Conservation (phyloP, 805 yeast genomes). For the Pichia rugopelliculosa region DNA sequence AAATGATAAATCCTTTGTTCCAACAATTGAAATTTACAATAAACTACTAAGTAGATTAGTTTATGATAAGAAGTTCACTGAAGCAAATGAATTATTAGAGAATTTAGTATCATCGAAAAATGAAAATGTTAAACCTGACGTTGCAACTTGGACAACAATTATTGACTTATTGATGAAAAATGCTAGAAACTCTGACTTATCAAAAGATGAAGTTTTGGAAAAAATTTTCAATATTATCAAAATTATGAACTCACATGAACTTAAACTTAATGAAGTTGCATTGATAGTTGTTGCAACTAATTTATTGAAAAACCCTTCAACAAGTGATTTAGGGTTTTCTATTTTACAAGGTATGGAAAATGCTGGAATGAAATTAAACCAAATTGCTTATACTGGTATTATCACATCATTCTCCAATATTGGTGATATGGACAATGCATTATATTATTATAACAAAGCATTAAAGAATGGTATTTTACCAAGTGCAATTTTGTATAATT, state of each 20-base stretch:
- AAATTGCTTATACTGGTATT: conserved; percentile 38
- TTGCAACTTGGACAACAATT: conserved; percentile 55
- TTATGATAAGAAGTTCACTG: conserved; percentile 31
- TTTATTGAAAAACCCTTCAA: conserved; percentile 39
- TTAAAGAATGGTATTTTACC: conserved; percentile 28
- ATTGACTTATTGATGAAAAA: conserved; percentile 48
- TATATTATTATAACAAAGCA: conserved; percentile 33
- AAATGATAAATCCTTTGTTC: conserved; percentile 27
- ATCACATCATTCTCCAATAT: conserved; percentile 38
- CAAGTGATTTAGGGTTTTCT: conserved; percentile 43
- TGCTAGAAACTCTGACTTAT: conserved; percentile 35
- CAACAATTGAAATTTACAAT: conserved; percentile 47
- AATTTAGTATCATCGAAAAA: conserved; percentile 30
- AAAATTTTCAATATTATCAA: conserved; percentile 22
- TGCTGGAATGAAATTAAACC: conserved; percentile 27
- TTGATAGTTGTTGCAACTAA: conserved; percentile 48
- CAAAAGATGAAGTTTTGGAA: conserved; percentile 30
- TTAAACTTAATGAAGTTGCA: conserved; percentile 38
- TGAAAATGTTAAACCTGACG: conserved; percentile 42
- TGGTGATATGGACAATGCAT: conserved; percentile 37
- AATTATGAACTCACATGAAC: conserved; percentile 33
- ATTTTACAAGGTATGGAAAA: conserved; percentile 37
- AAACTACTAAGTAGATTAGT: conserved; percentile 38
- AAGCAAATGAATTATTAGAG: conserved; percentile 43
- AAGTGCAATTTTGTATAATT: conserved; percentile 35